Conservation (phyloP, 2,329 filamentous ascomycete species). For the Cladophialophora exuberans region DNA sequence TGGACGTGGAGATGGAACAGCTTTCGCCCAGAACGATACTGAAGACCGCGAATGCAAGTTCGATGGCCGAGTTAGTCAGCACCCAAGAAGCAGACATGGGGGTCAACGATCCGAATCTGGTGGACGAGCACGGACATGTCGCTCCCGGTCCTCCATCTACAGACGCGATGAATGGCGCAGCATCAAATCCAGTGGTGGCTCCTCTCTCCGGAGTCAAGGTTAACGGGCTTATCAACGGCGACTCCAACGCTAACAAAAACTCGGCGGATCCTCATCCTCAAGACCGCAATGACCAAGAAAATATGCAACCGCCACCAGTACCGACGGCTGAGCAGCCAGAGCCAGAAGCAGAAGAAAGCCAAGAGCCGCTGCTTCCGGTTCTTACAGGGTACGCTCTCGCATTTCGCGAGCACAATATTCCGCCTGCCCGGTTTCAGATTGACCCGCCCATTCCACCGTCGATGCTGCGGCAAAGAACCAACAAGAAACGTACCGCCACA, state of each 20-base stretch:
- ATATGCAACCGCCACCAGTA: not conserved
- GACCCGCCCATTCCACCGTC: slow-evolving; percentile 33
- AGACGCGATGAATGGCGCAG: slow-evolving; percentile 21
- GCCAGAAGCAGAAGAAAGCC: not conserved
- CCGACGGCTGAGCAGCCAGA: not conserved
- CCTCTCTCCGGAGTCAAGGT: slow-evolving; percentile 14
- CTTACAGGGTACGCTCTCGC: slow-evolving; percentile 32
- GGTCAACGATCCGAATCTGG: slow-evolving; percentile 19
- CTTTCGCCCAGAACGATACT: slow-evolving; percentile 22
- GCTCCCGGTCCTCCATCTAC: slow-evolving; percentile 33
- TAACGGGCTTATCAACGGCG: slow-evolving; percentile 27
- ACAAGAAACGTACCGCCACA: slow-evolving; percentile 26
- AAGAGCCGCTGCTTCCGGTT: slow-evolving; percentile 8
- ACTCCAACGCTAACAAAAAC: not conserved
- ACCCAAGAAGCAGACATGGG: slow-evolving; percentile 12
- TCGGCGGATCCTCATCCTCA: not conserved
- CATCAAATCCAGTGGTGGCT: slow-evolving; percentile 5
- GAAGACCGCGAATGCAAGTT: slow-evolving; percentile 9
- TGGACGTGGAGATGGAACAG: slow-evolving; percentile 11
- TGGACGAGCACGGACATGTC: slow-evolving; percentile 26
- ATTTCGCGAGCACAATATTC: slow-evolving; percentile 30
- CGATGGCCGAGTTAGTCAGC: slow-evolving; percentile 9
- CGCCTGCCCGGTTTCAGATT: slow-evolving; percentile 33
- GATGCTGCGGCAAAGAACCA: slow-evolving; percentile 31
- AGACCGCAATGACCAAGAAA: not conserved